phyloP scores from a whole-genome alignment of 805 yeast species.

The Nakazawaea anatomiae region DNA sequence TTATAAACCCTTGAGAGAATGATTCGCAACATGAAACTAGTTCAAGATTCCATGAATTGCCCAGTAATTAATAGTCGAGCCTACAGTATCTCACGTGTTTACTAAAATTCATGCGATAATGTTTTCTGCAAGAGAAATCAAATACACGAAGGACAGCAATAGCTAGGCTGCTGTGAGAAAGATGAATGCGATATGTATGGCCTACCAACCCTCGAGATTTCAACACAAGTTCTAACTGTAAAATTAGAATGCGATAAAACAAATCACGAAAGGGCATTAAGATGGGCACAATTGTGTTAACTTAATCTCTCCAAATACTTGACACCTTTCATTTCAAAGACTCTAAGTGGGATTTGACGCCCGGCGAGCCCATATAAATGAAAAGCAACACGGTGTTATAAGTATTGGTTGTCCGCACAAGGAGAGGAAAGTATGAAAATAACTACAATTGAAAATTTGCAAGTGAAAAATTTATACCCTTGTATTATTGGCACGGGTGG shows the following conservation, averaged over 20 bases:
- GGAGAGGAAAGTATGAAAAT: slow-evolving; percentile 22
- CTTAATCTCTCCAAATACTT: slow-evolving; percentile 63
- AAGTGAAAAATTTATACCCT: slow-evolving; percentile 6
- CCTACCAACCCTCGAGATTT: slow-evolving; percentile 61
- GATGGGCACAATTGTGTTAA: slow-evolving; percentile 44
- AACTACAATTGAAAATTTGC: slow-evolving; percentile 11
- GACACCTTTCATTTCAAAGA: slow-evolving; percentile 45
- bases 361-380: slow-evolving; percentile 15
- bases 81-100: no score
- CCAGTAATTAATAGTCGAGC: no score
- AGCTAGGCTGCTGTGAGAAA: not conserved
- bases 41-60: no score
- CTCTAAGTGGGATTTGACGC: slow-evolving; percentile 11
- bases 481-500: not conserved
- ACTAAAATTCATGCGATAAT: no score
- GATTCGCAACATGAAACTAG: no score
- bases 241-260: slow-evolving; percentile 24
- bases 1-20: no score
- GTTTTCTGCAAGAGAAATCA: no score
- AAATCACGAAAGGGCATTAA: slow-evolving; percentile 55
- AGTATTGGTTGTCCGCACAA: slow-evolving; percentile 78
- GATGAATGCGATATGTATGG: slow-evolving; percentile 35
- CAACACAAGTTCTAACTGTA: slow-evolving; percentile 31
- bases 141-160: no score
- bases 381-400: slow-evolving; percentile 64